These are phyloP conservation scores for Penstemon eatonii DNA, from an alignment of 257 asterid species.

Conservation along the genomic window DNA sequence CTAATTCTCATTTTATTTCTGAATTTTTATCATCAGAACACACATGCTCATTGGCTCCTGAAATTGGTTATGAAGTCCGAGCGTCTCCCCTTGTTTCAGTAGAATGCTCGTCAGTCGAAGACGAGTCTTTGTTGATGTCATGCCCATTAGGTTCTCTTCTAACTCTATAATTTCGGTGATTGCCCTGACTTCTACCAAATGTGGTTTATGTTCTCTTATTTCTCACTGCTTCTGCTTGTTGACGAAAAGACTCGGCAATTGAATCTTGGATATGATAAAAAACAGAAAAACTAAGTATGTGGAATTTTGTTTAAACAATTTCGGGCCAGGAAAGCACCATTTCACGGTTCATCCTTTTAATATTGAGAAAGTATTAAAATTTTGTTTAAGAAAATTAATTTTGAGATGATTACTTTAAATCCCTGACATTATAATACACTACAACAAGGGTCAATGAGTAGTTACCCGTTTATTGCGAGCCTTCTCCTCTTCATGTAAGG, in stretches of 20 bases:
- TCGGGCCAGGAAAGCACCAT: background rate
- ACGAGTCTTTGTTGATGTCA: no score
- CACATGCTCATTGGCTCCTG: no score
- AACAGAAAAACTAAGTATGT: background rate
- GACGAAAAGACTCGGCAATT: no score
- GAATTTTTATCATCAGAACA: no score
- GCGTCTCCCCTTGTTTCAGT: no score
- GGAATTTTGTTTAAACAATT: no score
- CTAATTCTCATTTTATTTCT: no score
- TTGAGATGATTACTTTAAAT: background rate
- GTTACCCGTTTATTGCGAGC: background rate
- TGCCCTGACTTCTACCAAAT: background rate
- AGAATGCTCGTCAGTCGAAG: no score
- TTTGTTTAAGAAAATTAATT: background rate
- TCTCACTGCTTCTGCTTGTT: background rate
- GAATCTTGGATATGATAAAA: background rate
- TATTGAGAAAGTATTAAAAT: background rate
- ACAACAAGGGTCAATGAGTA: background rate
- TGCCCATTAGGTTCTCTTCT: conserved; percentile 43
- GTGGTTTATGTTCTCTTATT: background rate
- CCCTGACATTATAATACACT: background rate
- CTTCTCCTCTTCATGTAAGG: no score
- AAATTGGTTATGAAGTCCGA: no score
- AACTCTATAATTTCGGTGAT: conserved; percentile 56
- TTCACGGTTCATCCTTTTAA: background rate